These are phyloP conservation scores for Cucurbita maxima DNA, from an alignment of 306 rosid genomes.

Conservation along the genomic window DNA sequence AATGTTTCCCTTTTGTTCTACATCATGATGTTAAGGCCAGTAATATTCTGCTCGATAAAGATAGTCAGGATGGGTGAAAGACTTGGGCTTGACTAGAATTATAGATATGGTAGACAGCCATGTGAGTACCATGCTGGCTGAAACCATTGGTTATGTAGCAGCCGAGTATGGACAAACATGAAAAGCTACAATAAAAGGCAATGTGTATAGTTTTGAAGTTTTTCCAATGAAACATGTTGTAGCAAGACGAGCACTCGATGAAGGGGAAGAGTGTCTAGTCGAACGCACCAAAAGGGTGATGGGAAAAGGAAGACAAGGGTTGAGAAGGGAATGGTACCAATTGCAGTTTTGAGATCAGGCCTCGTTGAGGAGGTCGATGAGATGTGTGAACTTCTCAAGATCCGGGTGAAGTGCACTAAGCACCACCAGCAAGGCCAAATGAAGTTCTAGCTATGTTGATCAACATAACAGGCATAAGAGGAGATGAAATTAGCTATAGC, in stretches of 20 bases:
- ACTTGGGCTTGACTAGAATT: slow-evolving; percentile 76
- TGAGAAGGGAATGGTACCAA: slow-evolving; percentile 26
- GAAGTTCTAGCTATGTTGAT: slow-evolving; percentile 69
- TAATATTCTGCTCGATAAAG: slow-evolving; percentile 66
- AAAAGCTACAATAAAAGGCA: slow-evolving; percentile 89
- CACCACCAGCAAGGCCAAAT: slow-evolving; percentile 59
- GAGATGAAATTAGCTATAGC: slow-evolving; percentile 20
- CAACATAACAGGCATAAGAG: slow-evolving; percentile 19
- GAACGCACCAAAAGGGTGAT: slow-evolving; percentile 75
- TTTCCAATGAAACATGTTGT: slow-evolving; percentile 79
- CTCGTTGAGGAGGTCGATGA: slow-evolving; percentile 59
- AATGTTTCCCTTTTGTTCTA: slow-evolving; percentile 58
- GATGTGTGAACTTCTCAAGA: slow-evolving; percentile 54
- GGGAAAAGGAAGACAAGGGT: slow-evolving; percentile 33
- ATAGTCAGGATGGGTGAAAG: slow-evolving; percentile 70
- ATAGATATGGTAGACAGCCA: slow-evolving; percentile 80
- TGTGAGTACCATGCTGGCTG: slow-evolving; percentile 90
- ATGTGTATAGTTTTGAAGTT: slow-evolving; percentile 85
- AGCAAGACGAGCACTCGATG: slow-evolving; percentile 76
- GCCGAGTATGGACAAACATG: slow-evolving; percentile 93
- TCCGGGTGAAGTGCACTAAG: slow-evolving; percentile 71
- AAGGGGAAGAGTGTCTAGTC: slow-evolving; percentile 83
- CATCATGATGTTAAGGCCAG: slow-evolving; percentile 93
- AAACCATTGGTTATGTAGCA: slow-evolving; percentile 90
- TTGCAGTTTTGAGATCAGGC: slow-evolving; percentile 43